Conservation (phyloP, 345 rosid genomes). For the Euphorbia lathyris region DNA sequence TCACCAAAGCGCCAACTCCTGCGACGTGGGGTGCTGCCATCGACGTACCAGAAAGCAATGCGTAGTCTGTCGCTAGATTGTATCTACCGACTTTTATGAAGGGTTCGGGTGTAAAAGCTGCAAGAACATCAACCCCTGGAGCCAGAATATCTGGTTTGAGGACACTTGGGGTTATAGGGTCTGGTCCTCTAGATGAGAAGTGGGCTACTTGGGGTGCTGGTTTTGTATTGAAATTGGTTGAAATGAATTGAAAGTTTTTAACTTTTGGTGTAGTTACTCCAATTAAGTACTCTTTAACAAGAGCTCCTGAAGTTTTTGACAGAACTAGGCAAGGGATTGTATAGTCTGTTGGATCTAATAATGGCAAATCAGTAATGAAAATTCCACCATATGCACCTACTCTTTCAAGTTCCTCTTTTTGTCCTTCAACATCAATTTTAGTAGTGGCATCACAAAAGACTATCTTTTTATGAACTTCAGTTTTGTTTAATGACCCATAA, state of each 20-base stretch:
- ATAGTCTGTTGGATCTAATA: slow-evolving; percentile 16
- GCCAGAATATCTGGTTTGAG: slow-evolving; percentile 48
- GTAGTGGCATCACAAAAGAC: slow-evolving; percentile 32
- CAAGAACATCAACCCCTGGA: slow-evolving; percentile 43
- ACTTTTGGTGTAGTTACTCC: slow-evolving; percentile 20
- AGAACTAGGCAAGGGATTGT: slow-evolving; percentile 27
- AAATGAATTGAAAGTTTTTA: slow-evolving; percentile 25
- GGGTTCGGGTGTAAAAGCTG: slow-evolving; percentile 28
- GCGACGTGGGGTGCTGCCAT: slow-evolving; percentile 25
- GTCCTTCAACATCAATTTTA: neutral
- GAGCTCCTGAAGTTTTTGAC: slow-evolving; percentile 12
- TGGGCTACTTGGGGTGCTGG: slow-evolving; percentile 58
- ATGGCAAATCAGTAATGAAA: slow-evolving; percentile 18
- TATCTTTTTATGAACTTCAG: slow-evolving; percentile 33
- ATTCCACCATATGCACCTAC: slow-evolving; percentile 39
- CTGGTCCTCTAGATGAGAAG: slow-evolving; percentile 72
- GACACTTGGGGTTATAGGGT: slow-evolving; percentile 34
- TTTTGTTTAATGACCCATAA: slow-evolving; percentile 17
- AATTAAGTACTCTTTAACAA: slow-evolving; percentile 14
- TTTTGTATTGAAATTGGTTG: slow-evolving; percentile 26
- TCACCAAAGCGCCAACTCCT: slow-evolving; percentile 22
- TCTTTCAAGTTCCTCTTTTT: slow-evolving; percentile 25
- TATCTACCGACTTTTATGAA: slow-evolving; percentile 26
- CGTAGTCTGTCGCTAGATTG: slow-evolving; percentile 32
- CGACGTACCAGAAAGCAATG: slow-evolving; percentile 33